Evolutionary conservation across 1,284 basidiomycete species (phyloP), one percentile per base, ranked within the genome.

Genomic region (Heliocybe sulcata): DNA sequence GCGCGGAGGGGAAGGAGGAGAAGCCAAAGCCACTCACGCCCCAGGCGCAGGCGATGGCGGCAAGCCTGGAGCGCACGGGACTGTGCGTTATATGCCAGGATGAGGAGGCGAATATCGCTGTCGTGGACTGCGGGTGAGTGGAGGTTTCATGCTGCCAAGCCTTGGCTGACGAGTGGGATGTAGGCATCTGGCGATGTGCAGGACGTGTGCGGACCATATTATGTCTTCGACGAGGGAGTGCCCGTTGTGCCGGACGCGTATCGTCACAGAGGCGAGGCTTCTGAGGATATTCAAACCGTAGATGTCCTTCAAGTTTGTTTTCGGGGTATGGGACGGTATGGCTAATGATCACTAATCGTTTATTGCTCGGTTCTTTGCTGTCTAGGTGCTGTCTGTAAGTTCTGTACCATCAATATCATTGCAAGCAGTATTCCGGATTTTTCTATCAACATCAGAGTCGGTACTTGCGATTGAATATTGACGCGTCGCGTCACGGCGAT

Each of bases 61-160:
- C 72, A 0, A 69, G 65, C 38, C 67, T 79, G 3, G 90, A 92
- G 56, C 77, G 87, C 20, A 78, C 76, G 12, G 92, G 92, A 0
- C 69, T 93, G 1, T 95, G 92, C 65, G 89, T 94, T 0, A 81
- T 94, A 16, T 95, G 92, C 66, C 91, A 94, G 65, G 92, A 94
- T 61, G 89, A 93, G 55, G 92, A 94, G 61, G 92, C 92, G 0
- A 92, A 88, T 59, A 89, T 95, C 54, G 92, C 91, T 1, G 85
- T 93, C 52, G 88, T 94, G n/a, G 92, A 95, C 69, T 95, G 92
- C 80, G 92, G 92, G 87, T 91, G 65, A 51, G 85, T 78, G 31
- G 54, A 51, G 45, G 35, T 48, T 26, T 27, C 19, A 52, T 49
- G n/a, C n/a, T 54, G 19, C 53, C 16, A 31, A 14, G 8, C 23